Evolutionary conservation across 164 flowering plant species (phyloP).

Genomic region (Vitis vinifera): DNA sequence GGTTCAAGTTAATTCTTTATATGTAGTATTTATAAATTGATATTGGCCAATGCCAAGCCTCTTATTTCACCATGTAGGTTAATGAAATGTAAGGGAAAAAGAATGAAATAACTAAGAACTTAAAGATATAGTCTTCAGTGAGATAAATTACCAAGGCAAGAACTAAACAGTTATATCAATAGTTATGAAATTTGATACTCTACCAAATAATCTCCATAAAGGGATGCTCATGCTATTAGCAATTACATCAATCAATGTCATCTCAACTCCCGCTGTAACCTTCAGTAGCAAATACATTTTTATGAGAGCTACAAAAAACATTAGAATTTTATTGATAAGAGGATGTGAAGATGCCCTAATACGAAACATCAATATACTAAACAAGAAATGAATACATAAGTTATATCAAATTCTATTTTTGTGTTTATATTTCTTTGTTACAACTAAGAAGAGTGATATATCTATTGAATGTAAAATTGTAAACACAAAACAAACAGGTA

Average conservation of each 20-base stretch:
- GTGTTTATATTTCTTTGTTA: no score
- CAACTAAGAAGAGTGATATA: no score
- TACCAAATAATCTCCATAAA: constrained; percentile 87
- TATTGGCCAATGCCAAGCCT: background rate
- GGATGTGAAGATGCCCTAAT: background rate
- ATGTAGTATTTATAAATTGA: background rate
- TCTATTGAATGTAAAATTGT: no score
- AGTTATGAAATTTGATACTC: constrained; percentile 66
- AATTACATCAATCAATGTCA: constrained; percentile 89
- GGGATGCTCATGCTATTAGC: constrained; percentile 74
- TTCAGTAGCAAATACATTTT: constrained; percentile 32
- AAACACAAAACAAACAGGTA: no score
- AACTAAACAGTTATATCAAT: constrained; percentile 83
- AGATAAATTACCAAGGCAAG: constrained; percentile 1
- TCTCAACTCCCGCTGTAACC: constrained; percentile 95
- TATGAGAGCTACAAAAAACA: constrained; percentile 7
- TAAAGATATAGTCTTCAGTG: background rate
- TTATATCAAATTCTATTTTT: no score
- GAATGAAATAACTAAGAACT: background rate
- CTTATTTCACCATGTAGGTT: no score
- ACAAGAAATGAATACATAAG: no score
- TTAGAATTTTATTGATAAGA: background rate
- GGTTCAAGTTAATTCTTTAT: no score
- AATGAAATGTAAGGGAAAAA: background rate
- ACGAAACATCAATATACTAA: constrained; percentile 3